Evolutionary conservation across 192 early-diverging fungal genomes (phyloP), one percentile per base, ranked within the genome.

Genomic region (Mortierella alpina): DNA sequence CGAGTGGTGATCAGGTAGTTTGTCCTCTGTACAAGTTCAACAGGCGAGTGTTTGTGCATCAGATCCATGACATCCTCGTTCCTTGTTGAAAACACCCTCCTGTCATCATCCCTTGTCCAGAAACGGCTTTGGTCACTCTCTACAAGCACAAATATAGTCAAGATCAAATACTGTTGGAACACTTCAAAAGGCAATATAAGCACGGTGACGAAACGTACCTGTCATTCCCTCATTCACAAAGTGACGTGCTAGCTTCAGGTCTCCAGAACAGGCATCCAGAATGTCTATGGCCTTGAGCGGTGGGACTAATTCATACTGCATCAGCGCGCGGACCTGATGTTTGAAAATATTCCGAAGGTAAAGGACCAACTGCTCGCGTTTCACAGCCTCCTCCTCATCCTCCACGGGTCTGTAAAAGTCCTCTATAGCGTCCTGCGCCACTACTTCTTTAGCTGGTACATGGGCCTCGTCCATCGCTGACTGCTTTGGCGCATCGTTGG

Each of bases 71-170:
- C 66, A 51, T 76, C 60, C 17, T 69, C 74, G 10, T 64, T 64
- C 4, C 52, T 49, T 6, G 48, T 52, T 6, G 66, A 69, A 59
- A 69, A 65, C 12, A 69, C 45, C 17, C 52, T 63, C 44, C 22
- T 11, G 22, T 75, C 73, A n/a, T 75, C 73, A n/a, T n/a, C 48
- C 11, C 73, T 20, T 5, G 73, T 75, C 73, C 73, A 75, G 46
- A 75, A 75, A 5, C 17, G 61, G 31, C 22, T 42, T 46, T 63
- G 52, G 8, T 64, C 69, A 0, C 54, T 51, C 40, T 69, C 74
- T 76, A 58, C 46, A 54, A 23, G 13, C 6, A 48, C 13, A 0
- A 59, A n/a, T 47, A 60, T 61, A 46, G 45, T 14, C 45, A 45
- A 49, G 22, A 41, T n/a, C 13, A 56, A 23, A 39, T 42, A 47